These are phyloP conservation scores for Sarocladiaceae sp. DNA, from an alignment of 2,329 filamentous ascomycete genomes.

Conservation along the genomic window DNA sequence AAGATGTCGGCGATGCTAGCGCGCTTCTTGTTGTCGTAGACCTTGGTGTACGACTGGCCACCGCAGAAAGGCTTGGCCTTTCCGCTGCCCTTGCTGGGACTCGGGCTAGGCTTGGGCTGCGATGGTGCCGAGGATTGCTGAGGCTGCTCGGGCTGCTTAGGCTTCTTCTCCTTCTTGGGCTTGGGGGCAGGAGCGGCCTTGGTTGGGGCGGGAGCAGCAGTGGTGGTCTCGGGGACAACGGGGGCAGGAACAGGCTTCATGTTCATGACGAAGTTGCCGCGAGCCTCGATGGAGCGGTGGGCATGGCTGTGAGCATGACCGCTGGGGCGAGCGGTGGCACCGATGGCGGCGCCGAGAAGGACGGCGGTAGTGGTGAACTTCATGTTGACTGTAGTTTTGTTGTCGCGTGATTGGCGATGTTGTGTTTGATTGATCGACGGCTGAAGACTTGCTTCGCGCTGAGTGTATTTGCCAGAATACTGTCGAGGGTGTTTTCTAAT, in stretches of 20 bases:
- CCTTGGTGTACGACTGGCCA: conserved; percentile 18
- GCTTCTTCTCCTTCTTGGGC: conserved; percentile 2
- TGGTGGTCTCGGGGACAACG: conserved; percentile 17
- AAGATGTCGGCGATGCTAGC: conserved; percentile 39
- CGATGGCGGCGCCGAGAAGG: conserved; percentile 32
- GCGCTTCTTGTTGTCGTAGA: conserved; percentile 30
- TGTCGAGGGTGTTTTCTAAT: background rate
- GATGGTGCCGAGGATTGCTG: too few relatives aligned
- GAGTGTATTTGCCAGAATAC: conserved; percentile 8
- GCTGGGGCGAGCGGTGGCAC: conserved; percentile 35
- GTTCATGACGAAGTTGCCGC: conserved; percentile 27
- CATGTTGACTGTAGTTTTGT: conserved; percentile 23
- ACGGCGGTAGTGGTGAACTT: conserved; percentile 33
- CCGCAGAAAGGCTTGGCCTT: conserved; percentile 27
- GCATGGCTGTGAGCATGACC: conserved; percentile 28
- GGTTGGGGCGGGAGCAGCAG: conserved; percentile 13
- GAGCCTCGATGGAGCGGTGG: conserved; percentile 24
- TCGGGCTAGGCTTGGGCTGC: conserved; percentile 10
- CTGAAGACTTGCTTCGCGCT: conserved; percentile 6
- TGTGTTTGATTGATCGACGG: background rate
- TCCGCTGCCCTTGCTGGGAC: conserved; percentile 10
- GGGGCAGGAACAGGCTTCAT: conserved; percentile 22
- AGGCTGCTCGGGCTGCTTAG: conserved; percentile 4
- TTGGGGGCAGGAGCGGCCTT: conserved; percentile 10
- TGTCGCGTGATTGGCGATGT: background rate